Evolutionary conservation across 2,329 filamentous ascomycete genomes (phyloP), one percentile per base, ranked within the genome.

Genomic region (Neocatenulostroma microsporum): DNA sequence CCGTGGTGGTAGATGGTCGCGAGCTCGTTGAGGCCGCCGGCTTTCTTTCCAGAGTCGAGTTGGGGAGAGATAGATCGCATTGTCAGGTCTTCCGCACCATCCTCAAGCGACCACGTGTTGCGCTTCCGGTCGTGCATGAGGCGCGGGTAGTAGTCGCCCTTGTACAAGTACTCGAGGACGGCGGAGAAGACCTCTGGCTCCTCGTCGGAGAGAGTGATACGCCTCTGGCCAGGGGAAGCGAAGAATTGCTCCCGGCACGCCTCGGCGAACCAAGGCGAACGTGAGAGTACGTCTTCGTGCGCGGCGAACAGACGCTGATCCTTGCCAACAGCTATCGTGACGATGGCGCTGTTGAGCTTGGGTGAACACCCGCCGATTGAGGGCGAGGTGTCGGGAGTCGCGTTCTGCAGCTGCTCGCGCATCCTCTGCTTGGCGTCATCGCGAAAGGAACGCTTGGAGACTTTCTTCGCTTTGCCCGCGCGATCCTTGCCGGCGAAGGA

Each of bases 131-230:
- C 84, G 64, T 86, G 84, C 52, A 94, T 60, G 68, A 95, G 73
- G 63, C 86, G 84, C 39, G 88, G 88, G 64, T 84, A 91, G 69
- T 94, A 94, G 73, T 94, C 87, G 50, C 84, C 86, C 72, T 93
- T 94, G 80, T 95, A 95, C 50, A 95, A 78, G 63, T 88, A 95
- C 70, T 95, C 88, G 68, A 95, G 85, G 56, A 95, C 73, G 57
- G 83, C 88, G 61, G 86, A 93, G 66, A 95, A 84, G 62, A 93
- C 76, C 71, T 94, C 87, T 51, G 88, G 86, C 70, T 94, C 85
- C 73, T 78, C 76, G 51, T 76, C 72, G 75, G 82, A 70, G 71
- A 83, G 70, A 76, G 81, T 63, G 76, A 86, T 77, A 77, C 84
- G 76, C 70, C 84, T 79, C 73, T 78, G 68, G 66, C 66, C 63